These are phyloP conservation scores for Scheffersomyces insectosa DNA, from an alignment of 1,139 yeast species.

Conservation along the genomic window DNA sequence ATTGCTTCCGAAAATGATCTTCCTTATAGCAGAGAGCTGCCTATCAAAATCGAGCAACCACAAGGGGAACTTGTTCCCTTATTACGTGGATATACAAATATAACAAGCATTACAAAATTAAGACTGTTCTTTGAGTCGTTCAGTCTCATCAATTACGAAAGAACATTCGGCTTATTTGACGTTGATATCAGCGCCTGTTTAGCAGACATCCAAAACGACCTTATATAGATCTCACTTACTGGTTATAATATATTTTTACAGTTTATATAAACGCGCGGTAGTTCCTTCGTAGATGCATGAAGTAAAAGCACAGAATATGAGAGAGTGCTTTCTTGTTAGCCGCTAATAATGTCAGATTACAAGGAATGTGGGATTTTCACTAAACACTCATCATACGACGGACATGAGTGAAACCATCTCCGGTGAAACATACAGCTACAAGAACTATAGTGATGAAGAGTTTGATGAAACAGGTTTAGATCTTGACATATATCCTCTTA, in stretches of 20 bases:
- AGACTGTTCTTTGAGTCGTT: slow-evolving; percentile 70
- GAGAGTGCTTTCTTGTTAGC: too few species aligned
- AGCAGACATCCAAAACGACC: slow-evolving; percentile 56
- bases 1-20: slow-evolving; percentile 46
- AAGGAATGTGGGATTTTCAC: too few species aligned
- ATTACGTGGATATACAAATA: slow-evolving; percentile 42
- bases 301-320: too few species aligned
- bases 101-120: slow-evolving; percentile 52
- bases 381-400: too few species aligned
- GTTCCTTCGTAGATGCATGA: not conserved
- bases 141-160: slow-evolving; percentile 73
- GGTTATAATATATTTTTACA: not conserved
- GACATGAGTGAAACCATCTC: too few species aligned
- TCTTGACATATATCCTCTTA: not conserved
- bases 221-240: slow-evolving; percentile 2
- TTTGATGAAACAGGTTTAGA: slow-evolving; percentile 18
- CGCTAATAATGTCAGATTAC: too few species aligned
- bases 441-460: slow-evolving; percentile 15
- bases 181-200: slow-evolving; percentile 53
- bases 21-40: slow-evolving; percentile 32
- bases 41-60: slow-evolving; percentile 29
- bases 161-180: slow-evolving; percentile 56
- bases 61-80: slow-evolving; percentile 41
- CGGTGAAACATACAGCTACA: too few species aligned
- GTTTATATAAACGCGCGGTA: not conserved